Base-by-base conservation (phyloP, 306 rosid species). In the Rosa lucieae region DNA sequence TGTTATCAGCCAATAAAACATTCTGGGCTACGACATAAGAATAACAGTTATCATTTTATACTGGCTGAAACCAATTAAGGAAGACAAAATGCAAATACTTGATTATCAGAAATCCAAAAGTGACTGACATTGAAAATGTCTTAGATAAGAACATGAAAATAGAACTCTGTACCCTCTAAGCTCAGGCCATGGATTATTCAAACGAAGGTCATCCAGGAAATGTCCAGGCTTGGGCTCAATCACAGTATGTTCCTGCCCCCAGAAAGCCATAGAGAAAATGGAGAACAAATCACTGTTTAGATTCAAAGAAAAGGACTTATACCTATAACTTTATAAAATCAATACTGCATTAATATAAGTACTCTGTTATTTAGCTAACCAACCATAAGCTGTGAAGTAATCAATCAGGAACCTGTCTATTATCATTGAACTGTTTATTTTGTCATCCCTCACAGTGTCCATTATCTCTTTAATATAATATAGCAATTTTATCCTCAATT, bases 101-200 rank as follows among this genome's bases (percentile, higher is more conserved):
- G 13, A 29, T 21, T 46, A 70, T 67, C 44, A 15, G 17, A 81
- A 76, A 62, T 62, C 46, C 72, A 59, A 40, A 56, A 47, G 72
- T 32, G 37, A 32, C 26, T 13, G 21, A 76, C 67, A 14, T 40
- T 52, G 21, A n/a, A 47, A 37, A 73, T 73, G 49, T 18, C 70
- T 6, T 62, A 72, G 56, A 72, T 35, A n/a, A 58, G n/a, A 73
- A 49, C 77, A 78, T 56, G 39, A 53, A 73, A 73, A 79, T 58
- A 69, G 37, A 82, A 78, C 53, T 77, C 4, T 49, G 42, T 79
- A 95, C 99, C 96, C 89, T 88, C 78, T 85, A 70, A 95, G 96
- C 89, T 95, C 98, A 62, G 93, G 93, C 99, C 99, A 95, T 67
- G 99, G 98, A 83, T 91, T 95, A 89, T 95, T 91, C 80, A 95